Base-by-base conservation (phyloP, 768 basidiomycete genomes). In the Phanerodontia chrysosporium region DNA sequence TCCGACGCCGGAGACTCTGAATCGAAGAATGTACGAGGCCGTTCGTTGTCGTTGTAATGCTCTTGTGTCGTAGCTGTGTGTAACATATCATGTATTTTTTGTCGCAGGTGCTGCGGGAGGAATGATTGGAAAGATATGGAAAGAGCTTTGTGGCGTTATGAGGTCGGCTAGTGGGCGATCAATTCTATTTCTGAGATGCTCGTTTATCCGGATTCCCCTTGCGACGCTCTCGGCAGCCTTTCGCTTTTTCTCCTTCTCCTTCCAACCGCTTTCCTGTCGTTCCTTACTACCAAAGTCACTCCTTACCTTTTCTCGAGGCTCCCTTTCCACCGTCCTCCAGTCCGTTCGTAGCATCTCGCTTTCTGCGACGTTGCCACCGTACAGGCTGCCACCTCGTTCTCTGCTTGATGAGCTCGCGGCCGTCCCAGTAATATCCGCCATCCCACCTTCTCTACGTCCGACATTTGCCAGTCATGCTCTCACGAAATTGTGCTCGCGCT, bases 281-380 rank as follows among this genome's bases (percentile, higher is more conserved):
- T 53, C 52, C 32, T 53, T 53, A 53, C 52, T 22, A 53, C 52
- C 51, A 30, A 7, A 53, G 52, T 53, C 52, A 36, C 52, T 53
- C 52, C n/a, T 53, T 42, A 25, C 35, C 36, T 24, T n/a, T 48
- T 48, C 24, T 12, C 46, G 46, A 18, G 10, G 8, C 39, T 42
- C 39, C 39, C 32, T 14, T 25, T 42, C 22, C 10, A 42, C 35
- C 28, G 35, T n/a, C 22, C 21, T 30, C 25, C 21, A 36, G 12
- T 12, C n/a, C 32, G 39, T n/a, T 25, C 24, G 9, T 21, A 21
- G 10, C 24, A 16, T 25, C 36, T 21, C 36, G n/a, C n/a, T 12
- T 25, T 36, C 24, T 39, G 24, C 36, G 16, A 53, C 35, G 22
- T 39, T 35, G 30, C 35, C 52, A 25, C 21, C 52, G 21, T 12